Percentiles rank a stretch among this genome's conserved stretches.
phyloP scores from a whole-genome alignment of 208 protist species.

The Wallacemonas collosoma region DNA sequence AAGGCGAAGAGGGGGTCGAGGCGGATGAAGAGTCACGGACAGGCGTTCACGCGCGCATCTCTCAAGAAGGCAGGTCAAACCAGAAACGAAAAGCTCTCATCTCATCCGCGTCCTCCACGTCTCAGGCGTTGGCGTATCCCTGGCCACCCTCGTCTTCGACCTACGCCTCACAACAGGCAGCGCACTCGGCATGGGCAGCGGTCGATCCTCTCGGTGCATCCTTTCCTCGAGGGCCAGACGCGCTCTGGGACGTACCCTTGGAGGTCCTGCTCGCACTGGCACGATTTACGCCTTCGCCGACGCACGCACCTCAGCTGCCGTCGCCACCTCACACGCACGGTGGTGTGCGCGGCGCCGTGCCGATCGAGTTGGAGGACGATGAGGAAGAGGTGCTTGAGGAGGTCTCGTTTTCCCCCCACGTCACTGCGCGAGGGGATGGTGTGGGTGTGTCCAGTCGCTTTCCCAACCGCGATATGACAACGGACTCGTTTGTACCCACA shows the following conservation, averaged over 20 bases:
- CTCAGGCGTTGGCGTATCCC: neutral
- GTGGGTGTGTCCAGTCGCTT: too few species aligned
- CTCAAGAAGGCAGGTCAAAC: too few species aligned
- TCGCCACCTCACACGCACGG: too few species aligned
- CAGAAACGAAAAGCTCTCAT: too few species aligned
- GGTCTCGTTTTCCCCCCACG: neutral
- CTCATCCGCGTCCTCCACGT: neutral
- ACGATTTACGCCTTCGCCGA: neutral
- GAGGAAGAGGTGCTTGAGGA: neutral
- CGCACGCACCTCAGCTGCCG: too few species aligned
- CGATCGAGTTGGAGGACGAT: neutral
- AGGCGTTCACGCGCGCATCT: too few species aligned
- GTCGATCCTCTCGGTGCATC: conserved; percentile 33
- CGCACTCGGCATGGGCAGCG: conserved; percentile 6
- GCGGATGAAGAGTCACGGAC: neutral
- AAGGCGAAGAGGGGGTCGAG: too few species aligned
- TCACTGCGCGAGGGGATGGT: too few species aligned
- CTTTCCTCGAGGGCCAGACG: conserved; percentile 57
- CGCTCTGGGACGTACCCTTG: conserved; percentile 62
- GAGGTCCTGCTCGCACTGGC: conserved; percentile 45
- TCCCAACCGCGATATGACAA: too few species aligned
- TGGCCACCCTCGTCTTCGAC: neutral
- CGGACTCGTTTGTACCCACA: neutral
- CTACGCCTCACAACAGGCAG: neutral
- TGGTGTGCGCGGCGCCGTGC: neutral